phyloP scores from a whole-genome alignment of 306 rosid species.

The Leucaena leucocephala region DNA sequence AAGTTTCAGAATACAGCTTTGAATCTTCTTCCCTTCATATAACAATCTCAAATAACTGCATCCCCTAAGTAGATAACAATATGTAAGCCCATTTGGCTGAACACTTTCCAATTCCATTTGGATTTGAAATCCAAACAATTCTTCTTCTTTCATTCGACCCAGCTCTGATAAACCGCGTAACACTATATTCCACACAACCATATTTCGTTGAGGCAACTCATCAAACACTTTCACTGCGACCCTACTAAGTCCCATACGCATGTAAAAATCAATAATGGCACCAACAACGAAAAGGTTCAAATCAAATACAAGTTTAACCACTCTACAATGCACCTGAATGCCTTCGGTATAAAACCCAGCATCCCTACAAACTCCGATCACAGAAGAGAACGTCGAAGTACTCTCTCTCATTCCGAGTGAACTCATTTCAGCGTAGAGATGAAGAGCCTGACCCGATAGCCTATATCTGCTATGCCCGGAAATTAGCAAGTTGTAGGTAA shows the following conservation, averaged over 20 bases:
- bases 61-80: conserved; percentile 72
- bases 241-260: conserved; percentile 46
- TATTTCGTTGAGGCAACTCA: conserved; percentile 61
- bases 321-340: conserved; percentile 76
- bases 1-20: conserved; percentile 55
- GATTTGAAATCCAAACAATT: conserved; percentile 39
- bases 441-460: conserved; percentile 45
- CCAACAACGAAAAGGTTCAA: conserved; percentile 61
- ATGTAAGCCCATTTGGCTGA: conserved; percentile 72
- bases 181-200: conserved; percentile 67
- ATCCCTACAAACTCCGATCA: conserved; percentile 54
- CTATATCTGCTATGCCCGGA: conserved; percentile 52
- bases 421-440: conserved; percentile 68
- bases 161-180: conserved; percentile 66
- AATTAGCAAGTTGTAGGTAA: conserved; percentile 73
- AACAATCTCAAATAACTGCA: conserved; percentile 52
- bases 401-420: conserved; percentile 53
- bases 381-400: conserved; percentile 59
- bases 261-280: conserved; percentile 58
- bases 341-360: conserved; percentile 55
- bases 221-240: conserved; percentile 69
- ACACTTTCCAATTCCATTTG: conserved; percentile 63
- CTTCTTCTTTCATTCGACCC: conserved; percentile 47
- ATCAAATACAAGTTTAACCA: conserved; percentile 56
- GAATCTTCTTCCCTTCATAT: conserved; percentile 68